These are phyloP conservation scores for Globisporangium sylvaticum DNA, from an alignment of 352 stramenopile genomes.

Conservation along the genomic window DNA sequence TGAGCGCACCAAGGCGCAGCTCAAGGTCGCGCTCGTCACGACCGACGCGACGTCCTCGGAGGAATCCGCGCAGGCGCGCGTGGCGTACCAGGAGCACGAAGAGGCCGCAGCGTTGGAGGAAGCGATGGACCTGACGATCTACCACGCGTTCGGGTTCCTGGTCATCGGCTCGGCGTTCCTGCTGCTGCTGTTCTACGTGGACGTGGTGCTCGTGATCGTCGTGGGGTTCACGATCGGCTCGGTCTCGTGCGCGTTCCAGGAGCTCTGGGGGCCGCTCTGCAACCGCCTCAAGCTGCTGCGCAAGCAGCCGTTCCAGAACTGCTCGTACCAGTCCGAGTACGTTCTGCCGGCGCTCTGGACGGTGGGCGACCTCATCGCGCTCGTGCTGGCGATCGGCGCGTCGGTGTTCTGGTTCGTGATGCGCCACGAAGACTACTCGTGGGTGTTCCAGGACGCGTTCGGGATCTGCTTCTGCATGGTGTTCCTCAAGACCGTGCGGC, in stretches of 20 bases:
- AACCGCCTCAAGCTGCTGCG: constrained; percentile 34
- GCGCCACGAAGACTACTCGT: constrained; percentile 78
- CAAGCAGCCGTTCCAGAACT: constrained; percentile 34
- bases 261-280: constrained; percentile 61
- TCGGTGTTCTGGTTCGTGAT: constrained; percentile 69
- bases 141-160: constrained; percentile 89
- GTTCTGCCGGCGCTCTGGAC: constrained; percentile 63
- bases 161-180: constrained; percentile 88
- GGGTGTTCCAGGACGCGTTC: constrained; percentile 93
- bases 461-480: constrained; percentile 92
- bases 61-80: constrained; percentile 38
- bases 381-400: constrained; percentile 47
- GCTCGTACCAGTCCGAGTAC: constrained; percentile 36
- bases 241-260: constrained; percentile 48
- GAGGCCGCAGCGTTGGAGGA: constrained; percentile 36
- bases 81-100: constrained; percentile 58
- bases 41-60: constrained; percentile 52
- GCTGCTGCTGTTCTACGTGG: constrained; percentile 88
- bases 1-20: constrained; percentile 63
- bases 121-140: constrained; percentile 87
- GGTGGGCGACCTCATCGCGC: constrained; percentile 84
- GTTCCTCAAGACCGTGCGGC: constrained; percentile 89
- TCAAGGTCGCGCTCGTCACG: constrained; percentile 41
- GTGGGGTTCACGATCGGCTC: constrained; percentile 58
- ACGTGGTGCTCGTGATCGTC: constrained; percentile 78